Base-by-base conservation (phyloP, 1,139 yeast genomes). In the Williopsis jadinii region DNA sequence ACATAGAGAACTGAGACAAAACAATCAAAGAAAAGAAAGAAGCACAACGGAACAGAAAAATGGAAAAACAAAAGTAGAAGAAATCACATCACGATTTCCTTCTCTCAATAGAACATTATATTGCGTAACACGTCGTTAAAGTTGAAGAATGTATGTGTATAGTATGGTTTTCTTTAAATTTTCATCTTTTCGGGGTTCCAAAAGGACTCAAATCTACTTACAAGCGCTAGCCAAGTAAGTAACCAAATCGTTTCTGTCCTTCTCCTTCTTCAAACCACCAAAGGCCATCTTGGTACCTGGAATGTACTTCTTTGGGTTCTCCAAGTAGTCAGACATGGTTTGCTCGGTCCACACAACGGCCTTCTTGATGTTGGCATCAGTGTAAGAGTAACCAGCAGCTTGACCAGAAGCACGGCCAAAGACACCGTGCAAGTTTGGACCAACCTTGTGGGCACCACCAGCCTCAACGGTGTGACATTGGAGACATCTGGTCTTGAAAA, bases 211-310 rank as follows among this genome's bases (percentile, higher is more conserved):
- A 19, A 19, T 19, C 6, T 19, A 19, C 24, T 79, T 79, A 67
- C 86, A 72, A 55, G 96, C 95, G 51, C 68, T 67, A 58, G 73
- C 77, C 74, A 90, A 80, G 84, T 87, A 92, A 59, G 98, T 78
- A 62, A 92, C 72, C 69, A 92, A 76, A 68, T 92, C 97, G 73
- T 87, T 85, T 82, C 97, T 87, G 78, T 92, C 98, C 84, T 88
- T 92, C 56, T 90, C 81, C 81, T 92, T 92, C 92, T 92, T 92
- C 71, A 92, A 82, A 74, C 98, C 98, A 75, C 97, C 98, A 63
- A 92, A 92, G 55, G 98, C 98, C 98, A 92, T 92, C 84, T 92
- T 92, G 75, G 97, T 92, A 71, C 98, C 98, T 64, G 98, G 98
- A 60, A 92, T 88, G 77, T 88, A 92, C 77, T 92, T 92, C 95